Percentiles rank a stretch among this genome's conserved stretches.
Conservation (phyloP, 176 grass and related monocot species). For the Hordeum marinum region DNA sequence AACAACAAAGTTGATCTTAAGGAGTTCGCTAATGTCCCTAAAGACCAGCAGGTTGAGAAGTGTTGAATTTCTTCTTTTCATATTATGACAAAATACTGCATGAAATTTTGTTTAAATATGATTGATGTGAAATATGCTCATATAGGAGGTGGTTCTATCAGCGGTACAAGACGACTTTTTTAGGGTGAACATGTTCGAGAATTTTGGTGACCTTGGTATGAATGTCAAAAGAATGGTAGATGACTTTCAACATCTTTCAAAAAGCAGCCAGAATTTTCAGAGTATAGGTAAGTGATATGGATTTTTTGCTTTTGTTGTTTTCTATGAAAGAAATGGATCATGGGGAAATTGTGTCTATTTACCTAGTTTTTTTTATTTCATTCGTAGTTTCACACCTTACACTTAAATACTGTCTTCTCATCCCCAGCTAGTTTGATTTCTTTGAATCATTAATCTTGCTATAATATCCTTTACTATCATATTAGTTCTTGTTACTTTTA, state of each 20-base stretch:
- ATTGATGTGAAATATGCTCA: constrained; percentile 34
- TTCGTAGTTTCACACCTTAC: not conserved
- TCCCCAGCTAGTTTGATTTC: not conserved
- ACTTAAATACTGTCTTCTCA: not conserved
- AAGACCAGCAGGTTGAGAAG: constrained; percentile 84
- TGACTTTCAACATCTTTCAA: constrained; percentile 99
- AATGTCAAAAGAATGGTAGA: constrained; percentile 99
- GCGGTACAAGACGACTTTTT: constrained; percentile 89
- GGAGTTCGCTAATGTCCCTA: constrained; percentile 60
- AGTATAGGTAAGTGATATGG: constrained; percentile 61
- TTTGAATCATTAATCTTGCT: not conserved
- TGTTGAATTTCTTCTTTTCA: constrained; percentile 14
- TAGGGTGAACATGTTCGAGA: constrained; percentile 81
- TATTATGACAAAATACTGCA: constrained; percentile 1
- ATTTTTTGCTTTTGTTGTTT: constrained; percentile 8
- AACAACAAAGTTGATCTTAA: constrained; percentile 93
- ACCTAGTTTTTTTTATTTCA: not conserved
- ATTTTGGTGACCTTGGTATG: constrained; percentile 99
- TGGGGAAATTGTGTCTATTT: not conserved
- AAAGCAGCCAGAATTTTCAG: constrained; percentile 93
- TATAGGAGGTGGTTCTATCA: constrained; percentile 95
- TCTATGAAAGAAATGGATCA: constrained; percentile 19
- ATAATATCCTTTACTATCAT: not conserved
- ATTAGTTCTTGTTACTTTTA: not conserved
- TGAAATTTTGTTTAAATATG: constrained; percentile 20